phyloP scores from a whole-genome alignment of 129 eudicot species.

The Chrysanthemum seticuspe region DNA sequence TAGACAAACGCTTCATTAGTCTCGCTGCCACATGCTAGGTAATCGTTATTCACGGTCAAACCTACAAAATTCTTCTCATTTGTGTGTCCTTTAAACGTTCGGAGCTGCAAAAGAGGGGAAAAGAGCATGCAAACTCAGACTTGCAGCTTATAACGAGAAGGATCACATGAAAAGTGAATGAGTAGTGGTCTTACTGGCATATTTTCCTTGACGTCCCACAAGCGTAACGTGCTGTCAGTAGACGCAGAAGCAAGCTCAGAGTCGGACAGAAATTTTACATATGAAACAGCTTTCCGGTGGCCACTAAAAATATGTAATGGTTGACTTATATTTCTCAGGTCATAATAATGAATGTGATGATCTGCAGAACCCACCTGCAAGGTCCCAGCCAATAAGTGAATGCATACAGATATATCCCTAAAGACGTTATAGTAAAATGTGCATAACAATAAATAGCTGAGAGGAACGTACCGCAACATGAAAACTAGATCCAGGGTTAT shows the following conservation, averaged over 20 bases:
- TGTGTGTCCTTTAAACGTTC: slow-evolving; percentile 73
- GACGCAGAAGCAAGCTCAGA: slow-evolving; percentile 97
- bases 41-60: slow-evolving; percentile 67
- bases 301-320: slow-evolving; percentile 78
- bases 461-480: slow-evolving; percentile 71
- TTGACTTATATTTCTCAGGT: slow-evolving; percentile 80
- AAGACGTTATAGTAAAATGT: background rate
- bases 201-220: slow-evolving; percentile 90
- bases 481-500: slow-evolving; percentile 89
- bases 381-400: background rate
- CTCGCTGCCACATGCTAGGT: slow-evolving; percentile 89
- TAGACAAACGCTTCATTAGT: slow-evolving; percentile 82
- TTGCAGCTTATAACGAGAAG: background rate
- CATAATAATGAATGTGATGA: slow-evolving; percentile 90
- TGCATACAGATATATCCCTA: background rate
- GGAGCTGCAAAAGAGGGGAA: slow-evolving; percentile 44
- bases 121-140: too few species aligned
- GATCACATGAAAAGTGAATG: background rate
- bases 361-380: slow-evolving; percentile 97
- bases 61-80: slow-evolving; percentile 95
- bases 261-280: slow-evolving; percentile 81
- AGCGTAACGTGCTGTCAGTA: slow-evolving; percentile 89
- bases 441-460: too few species aligned
- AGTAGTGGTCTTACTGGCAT: slow-evolving; percentile 55
- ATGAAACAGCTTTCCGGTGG: slow-evolving; percentile 91